Evolutionary conservation across 345 rosid species (phyloP), one percentile per base, ranked within the genome.

Genomic region (Salix koriyanagi): DNA sequence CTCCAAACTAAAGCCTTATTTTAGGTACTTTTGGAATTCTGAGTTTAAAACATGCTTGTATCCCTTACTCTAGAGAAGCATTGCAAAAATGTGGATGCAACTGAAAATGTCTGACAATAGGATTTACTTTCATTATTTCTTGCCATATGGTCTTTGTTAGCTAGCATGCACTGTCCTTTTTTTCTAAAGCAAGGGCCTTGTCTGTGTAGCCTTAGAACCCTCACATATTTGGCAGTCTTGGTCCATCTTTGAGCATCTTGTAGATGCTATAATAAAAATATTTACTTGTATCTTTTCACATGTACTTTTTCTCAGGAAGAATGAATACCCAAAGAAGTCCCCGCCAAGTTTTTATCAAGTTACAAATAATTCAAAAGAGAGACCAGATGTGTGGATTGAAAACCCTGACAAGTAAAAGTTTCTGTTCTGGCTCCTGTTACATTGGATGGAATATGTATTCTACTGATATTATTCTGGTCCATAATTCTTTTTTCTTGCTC

Each of bases 341-440:
- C 86, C 93, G 19, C 99, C 99, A 39, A 91, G 87, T 78, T 95
- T 91, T 80, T 95, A 93, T 86, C 91, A 88, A 83, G 94, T 90
- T 74, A 95, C 97, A 37, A 90, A 91, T 80, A 88, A 90, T 78
- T 89, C 96, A 13, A 93, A 91, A 81, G 99, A 93, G 89, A 89
- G 99, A 77, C 99, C 99, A 2, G 99, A 95, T 86, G 97, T 95
- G 73, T 95, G 99, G 99, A 88, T 95, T 69, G 98, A 95, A 62
- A 89, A 90, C 91, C 99, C 99, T 67, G 98, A 95, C 81, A 93
- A 90, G 99, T 93, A 83, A 85, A 91, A 77, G 25, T 73, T 75
- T 73, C 54, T 60, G 70, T 28, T 65, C 30, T 75, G 72, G 28
- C 34, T 62, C 58, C 14, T 39, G 68, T 66, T 80, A 71, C 76